These are phyloP conservation scores for Kwoniella shivajii DNA, from an alignment of 1,284 basidiomycete genomes.

Conservation along the genomic window DNA sequence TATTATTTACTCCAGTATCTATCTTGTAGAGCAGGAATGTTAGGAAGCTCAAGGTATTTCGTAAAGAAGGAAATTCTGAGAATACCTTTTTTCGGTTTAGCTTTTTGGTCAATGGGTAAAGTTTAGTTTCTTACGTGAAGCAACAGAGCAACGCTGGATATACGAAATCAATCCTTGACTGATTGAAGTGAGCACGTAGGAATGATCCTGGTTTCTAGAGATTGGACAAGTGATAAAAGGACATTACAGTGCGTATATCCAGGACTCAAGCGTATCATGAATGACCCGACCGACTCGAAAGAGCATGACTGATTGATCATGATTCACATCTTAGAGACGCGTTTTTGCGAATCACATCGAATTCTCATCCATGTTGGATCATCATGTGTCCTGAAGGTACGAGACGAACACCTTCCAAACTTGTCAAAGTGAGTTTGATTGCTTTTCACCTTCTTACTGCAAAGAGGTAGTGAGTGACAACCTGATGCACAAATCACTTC, in stretches of 20 bases:
- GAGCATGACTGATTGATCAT: background rate
- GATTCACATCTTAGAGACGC: conserved; percentile 16
- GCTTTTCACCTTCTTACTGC: background rate
- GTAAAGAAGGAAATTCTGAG: conserved; percentile 35
- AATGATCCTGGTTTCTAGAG: conserved; percentile 38
- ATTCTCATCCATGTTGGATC: conserved; percentile 34
- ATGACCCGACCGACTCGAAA: background rate
- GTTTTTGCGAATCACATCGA: conserved; percentile 26
- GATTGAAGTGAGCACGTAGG: conserved; percentile 11
- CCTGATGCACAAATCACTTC: background rate
- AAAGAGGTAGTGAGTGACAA: no score
- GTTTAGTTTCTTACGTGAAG: background rate
- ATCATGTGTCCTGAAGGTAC: conserved; percentile 39
- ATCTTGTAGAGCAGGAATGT: conserved; percentile 27
- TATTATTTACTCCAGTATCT: conserved; percentile 36
- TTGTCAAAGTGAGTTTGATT: conserved; percentile 21
- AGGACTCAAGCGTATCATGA: no score
- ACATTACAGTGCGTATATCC: conserved; percentile 24
- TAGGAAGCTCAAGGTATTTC: conserved; percentile 35
- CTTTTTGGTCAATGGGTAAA: conserved; percentile 31
- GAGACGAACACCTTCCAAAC: conserved; percentile 23
- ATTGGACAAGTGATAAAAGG: conserved; percentile 31
- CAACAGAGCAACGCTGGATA: background rate
- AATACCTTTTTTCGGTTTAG: conserved; percentile 36
- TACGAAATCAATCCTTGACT: no score